Base-by-base conservation (phyloP, 1,284 basidiomycete species). In the Chondrostereum purpureum region DNA sequence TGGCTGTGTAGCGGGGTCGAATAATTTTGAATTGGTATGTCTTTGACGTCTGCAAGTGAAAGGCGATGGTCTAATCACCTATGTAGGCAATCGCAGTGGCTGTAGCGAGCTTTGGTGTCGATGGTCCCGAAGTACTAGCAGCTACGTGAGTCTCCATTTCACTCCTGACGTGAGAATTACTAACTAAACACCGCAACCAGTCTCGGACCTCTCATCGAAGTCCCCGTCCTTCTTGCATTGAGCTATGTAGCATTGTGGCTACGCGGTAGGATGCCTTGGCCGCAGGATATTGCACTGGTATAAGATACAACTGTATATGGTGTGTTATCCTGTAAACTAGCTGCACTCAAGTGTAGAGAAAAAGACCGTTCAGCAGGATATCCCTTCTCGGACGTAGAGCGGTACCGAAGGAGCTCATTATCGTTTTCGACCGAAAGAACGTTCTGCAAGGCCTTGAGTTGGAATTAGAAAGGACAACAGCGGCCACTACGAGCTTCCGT, bases 41-140 rank as follows among this genome's bases (percentile, higher is more conserved):
- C 19, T 24, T 22, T 13, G 8, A 27, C 14, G 16, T 21, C 21
- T n/a, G n/a, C n/a, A n/a, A n/a, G n/a, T n/a, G n/a, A n/a, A n/a
- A n/a, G n/a, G n/a, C 43, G 18, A 46, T 3, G 6, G 27, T 13
- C 4, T 39, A 12, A 19, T 14, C 31, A 20, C 27, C 16, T 1
- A 46, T 73, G 77, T 86, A 91, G 62, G 88, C 90, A 0, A 93
- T 92, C 46, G 90, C 91, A 0, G 83, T 93, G 2, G 77, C 81
- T 2, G 83, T 92, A 23, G 81, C 88, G 0, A 77, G 84, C 0
- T 93, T 84, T 58, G 88, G 88, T 0, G 78, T 83, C 2, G 69
- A 78, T 6, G 84, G 81, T 0, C 77, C 83, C 46, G 81, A 90
- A 59, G 86, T 83, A 0, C 69, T 91, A 0, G 87, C 88, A 0